Percentiles rank a stretch among this genome's conserved stretches.
These are phyloP conservation scores for Jamesozyma lodderae DNA, from an alignment of 805 yeast genomes.

Conservation along the genomic window DNA sequence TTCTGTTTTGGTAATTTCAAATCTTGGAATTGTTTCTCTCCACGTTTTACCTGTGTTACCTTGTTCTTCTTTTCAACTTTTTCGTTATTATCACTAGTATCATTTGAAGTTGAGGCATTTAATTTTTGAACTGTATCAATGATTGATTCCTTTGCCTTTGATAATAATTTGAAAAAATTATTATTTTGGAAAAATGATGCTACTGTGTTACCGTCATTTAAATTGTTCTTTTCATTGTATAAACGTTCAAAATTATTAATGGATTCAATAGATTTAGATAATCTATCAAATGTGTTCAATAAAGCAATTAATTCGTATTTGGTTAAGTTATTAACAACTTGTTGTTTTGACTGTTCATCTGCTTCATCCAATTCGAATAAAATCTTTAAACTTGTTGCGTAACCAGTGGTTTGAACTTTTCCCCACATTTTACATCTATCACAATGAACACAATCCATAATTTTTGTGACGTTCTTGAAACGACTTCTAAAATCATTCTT, in stretches of 20 bases:
- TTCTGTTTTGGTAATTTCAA: slow-evolving; percentile 3
- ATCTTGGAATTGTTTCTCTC: neutral
- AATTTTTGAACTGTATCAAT: slow-evolving; percentile 17
- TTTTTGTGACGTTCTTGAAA: slow-evolving; percentile 79
- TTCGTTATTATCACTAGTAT: neutral
- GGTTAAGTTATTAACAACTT: slow-evolving; percentile 50
- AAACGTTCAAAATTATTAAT: slow-evolving; percentile 59
- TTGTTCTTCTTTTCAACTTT: neutral
- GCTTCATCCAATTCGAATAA: slow-evolving; percentile 62
- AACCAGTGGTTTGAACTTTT: slow-evolving; percentile 92
- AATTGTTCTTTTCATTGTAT: slow-evolving; percentile 33
- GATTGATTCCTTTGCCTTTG: slow-evolving; percentile 22
- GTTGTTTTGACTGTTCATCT: slow-evolving; percentile 35
- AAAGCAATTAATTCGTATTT: slow-evolving; percentile 84
- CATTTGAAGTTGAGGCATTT: slow-evolving; percentile 14
- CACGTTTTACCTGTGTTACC: neutral
- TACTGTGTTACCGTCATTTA: slow-evolving; percentile 10
- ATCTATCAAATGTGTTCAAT: slow-evolving; percentile 84
- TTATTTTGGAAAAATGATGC: slow-evolving; percentile 23
- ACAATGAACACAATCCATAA: slow-evolving; percentile 98
- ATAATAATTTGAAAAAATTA: slow-evolving; percentile 26
- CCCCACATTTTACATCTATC: slow-evolving; percentile 98
- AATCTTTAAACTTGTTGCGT: slow-evolving; percentile 90
- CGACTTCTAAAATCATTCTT: slow-evolving; percentile 81
- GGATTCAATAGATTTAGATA: slow-evolving; percentile 70